These are phyloP conservation scores for Penicillium concentricum DNA, from an alignment of 2,329 filamentous ascomycete genomes.

Conservation along the genomic window DNA sequence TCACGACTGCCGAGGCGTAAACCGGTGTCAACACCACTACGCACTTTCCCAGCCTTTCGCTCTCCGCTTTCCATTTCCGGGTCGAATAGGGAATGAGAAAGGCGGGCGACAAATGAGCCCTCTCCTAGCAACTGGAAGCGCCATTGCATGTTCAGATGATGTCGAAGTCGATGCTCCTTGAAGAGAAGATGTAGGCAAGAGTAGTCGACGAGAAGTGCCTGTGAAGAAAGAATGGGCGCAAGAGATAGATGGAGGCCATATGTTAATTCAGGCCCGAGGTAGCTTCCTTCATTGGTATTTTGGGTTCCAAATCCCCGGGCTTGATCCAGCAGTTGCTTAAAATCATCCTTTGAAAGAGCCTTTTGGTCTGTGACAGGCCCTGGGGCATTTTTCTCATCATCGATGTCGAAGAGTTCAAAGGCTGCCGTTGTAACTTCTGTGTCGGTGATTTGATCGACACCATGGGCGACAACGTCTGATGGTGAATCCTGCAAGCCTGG, in stretches of 20 bases:
- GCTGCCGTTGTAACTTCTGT: constrained; percentile 18
- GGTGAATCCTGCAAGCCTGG: constrained; percentile 24
- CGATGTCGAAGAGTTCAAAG: constrained; percentile 39
- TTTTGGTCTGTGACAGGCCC: constrained; percentile 25
- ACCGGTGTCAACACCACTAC: constrained; percentile 72
- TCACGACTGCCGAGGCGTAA: constrained; percentile 77
- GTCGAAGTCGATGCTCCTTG: constrained; percentile 65
- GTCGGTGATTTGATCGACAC: background rate
- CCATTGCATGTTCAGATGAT: constrained; percentile 72
- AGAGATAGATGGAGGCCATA: constrained; percentile 69
- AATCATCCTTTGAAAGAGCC: constrained; percentile 28
- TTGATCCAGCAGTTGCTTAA: constrained; percentile 31
- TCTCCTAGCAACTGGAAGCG: constrained; percentile 83
- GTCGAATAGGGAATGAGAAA: constrained; percentile 82
- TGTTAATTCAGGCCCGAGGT: constrained; percentile 43
- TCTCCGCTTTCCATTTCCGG: constrained; percentile 78
- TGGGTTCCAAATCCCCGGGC: constrained; percentile 21
- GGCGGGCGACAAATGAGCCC: constrained; percentile 74
- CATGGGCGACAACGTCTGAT: background rate
- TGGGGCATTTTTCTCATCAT: constrained; percentile 26
- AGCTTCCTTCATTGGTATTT: constrained; percentile 6
- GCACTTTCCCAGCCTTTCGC: constrained; percentile 65
- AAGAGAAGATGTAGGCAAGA: constrained; percentile 78
- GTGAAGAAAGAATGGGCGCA: constrained; percentile 68
- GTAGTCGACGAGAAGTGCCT: constrained; percentile 74